These are phyloP conservation scores for Xylariaceae sp. DNA, from an alignment of 2,329 filamentous ascomycete genomes.

Conservation along the genomic window DNA sequence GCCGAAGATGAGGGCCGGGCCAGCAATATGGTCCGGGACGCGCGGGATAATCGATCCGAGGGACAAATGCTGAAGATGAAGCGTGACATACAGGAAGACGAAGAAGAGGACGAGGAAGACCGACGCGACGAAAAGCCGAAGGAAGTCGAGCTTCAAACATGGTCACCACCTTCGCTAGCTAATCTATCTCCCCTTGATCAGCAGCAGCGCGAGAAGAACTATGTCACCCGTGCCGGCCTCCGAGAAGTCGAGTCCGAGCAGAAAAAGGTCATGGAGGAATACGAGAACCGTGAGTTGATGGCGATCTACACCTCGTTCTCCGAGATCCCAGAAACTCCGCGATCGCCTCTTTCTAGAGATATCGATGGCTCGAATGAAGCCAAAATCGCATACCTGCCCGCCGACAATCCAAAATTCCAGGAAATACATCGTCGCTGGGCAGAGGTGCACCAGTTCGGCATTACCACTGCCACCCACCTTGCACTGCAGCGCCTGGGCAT, in stretches of 20 bases:
- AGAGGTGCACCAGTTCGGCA: conserved; percentile 37
- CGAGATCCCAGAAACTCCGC: conserved; percentile 50
- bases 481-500: conserved; percentile 36
- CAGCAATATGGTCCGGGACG: conserved; percentile 62
- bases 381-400: conserved; percentile 30
- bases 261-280: conserved; percentile 46
- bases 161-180: conserved; percentile 39
- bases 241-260: conserved; percentile 46
- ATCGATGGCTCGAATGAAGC: conserved; percentile 13
- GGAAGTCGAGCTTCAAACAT: conserved; percentile 44
- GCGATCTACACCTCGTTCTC: conserved; percentile 46
- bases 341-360: conserved; percentile 39
- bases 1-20: conserved; percentile 62
- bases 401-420: conserved; percentile 32
- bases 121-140: conserved; percentile 44
- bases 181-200: conserved; percentile 41
- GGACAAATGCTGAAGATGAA: conserved; percentile 55
- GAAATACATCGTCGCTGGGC: conserved; percentile 44
- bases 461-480: conserved; percentile 32
- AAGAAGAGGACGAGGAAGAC: conserved; percentile 50
- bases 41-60: conserved; percentile 64
- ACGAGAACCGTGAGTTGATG: conserved; percentile 54
- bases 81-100: conserved; percentile 44
- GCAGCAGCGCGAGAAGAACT: conserved; percentile 40
- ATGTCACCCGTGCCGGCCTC: conserved; percentile 45